phyloP scores from a whole-genome alignment of 768 basidiomycete genomes.

The Arthromyces matolae region DNA sequence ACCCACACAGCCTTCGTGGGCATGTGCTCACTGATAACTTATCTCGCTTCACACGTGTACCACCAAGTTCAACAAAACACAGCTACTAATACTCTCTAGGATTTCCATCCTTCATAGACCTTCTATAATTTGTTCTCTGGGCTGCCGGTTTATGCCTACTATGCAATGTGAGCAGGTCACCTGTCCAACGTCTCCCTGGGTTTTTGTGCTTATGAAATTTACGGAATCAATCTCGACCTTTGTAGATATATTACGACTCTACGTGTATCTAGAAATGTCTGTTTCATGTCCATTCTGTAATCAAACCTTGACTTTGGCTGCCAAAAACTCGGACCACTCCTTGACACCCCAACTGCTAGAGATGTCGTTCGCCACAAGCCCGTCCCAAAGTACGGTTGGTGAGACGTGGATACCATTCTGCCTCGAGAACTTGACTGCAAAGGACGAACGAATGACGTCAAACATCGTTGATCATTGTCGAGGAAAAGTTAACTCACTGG shows the following conservation, averaged over 20 bases:
- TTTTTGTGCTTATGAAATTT: background rate
- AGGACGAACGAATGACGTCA: conserved; percentile 4
- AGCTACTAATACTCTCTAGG: conserved; percentile 4
- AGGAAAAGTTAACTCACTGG: conserved; percentile 39
- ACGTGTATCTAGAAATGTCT: background rate
- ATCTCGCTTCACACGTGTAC: too few species aligned
- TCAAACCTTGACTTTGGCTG: conserved; percentile 48
- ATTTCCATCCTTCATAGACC: conserved; percentile 1
- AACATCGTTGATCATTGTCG: background rate
- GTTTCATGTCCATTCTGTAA: background rate
- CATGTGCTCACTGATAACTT: too few species aligned
- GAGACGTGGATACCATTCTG: conserved; percentile 94
- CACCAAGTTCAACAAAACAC: background rate
- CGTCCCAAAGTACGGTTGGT: conserved; percentile 77
- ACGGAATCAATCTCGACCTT: background rate
- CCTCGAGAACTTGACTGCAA: conserved; percentile 87
- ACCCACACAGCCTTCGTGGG: background rate
- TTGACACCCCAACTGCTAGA: conserved; percentile 78
- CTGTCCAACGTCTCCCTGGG: background rate
- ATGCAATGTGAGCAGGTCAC: background rate
- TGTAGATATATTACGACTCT: background rate
- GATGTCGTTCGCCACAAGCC: conserved; percentile 65
- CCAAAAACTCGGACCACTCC: conserved; percentile 79
- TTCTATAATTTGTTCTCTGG: conserved; percentile 4
- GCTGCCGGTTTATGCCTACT: too few species aligned